phyloP scores from a whole-genome alignment of 495 filamentous ascomycete genomes.

The Penicillium canescens region DNA sequence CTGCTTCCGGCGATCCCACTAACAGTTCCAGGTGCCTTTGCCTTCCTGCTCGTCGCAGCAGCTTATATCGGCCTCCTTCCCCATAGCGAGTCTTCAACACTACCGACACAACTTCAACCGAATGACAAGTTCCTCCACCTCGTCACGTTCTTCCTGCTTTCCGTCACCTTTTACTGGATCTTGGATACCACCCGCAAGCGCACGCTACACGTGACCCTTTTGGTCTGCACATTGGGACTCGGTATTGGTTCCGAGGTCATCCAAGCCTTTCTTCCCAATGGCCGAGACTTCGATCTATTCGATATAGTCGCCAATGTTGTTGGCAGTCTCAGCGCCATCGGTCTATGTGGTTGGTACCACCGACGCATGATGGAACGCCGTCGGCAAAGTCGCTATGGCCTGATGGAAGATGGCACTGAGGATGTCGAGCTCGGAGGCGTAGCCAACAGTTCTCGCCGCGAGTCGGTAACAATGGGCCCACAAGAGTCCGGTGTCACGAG shows the following conservation, averaged over 20 bases:
- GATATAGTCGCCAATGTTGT: constrained; percentile 87
- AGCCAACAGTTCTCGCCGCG: constrained; percentile 40
- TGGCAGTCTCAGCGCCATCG: constrained; percentile 70
- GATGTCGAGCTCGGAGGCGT: constrained; percentile 57
- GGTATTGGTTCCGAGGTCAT: constrained; percentile 84
- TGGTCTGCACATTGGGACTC: constrained; percentile 70
- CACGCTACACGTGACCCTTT: constrained; percentile 78
- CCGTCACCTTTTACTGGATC: constrained; percentile 93
- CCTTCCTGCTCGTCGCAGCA: constrained; percentile 71
- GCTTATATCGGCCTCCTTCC: constrained; percentile 76
- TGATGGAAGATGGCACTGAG: constrained; percentile 55
- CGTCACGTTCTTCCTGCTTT: constrained; percentile 85
- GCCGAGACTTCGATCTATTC: constrained; percentile 76
- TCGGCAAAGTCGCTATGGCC: constrained; percentile 69
- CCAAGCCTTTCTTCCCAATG: constrained; percentile 80
- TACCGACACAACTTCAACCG: constrained; percentile 63
- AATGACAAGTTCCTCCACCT: constrained; percentile 93
- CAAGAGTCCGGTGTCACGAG: constrained; percentile 55
- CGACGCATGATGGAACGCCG: constrained; percentile 92
- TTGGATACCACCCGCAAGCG: constrained; percentile 86
- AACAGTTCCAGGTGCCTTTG: constrained; percentile 60
- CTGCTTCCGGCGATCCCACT: constrained; percentile 14
- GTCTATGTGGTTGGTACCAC: constrained; percentile 86
- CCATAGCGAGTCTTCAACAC: constrained; percentile 58
- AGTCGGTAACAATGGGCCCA: constrained; percentile 57